A percentile compares a stretch with the other conserved stretches of the same genome.
Evolutionary conservation across 2,329 filamentous ascomycete genomes (phyloP).

Genomic region (Thelonectria blattea): DNA sequence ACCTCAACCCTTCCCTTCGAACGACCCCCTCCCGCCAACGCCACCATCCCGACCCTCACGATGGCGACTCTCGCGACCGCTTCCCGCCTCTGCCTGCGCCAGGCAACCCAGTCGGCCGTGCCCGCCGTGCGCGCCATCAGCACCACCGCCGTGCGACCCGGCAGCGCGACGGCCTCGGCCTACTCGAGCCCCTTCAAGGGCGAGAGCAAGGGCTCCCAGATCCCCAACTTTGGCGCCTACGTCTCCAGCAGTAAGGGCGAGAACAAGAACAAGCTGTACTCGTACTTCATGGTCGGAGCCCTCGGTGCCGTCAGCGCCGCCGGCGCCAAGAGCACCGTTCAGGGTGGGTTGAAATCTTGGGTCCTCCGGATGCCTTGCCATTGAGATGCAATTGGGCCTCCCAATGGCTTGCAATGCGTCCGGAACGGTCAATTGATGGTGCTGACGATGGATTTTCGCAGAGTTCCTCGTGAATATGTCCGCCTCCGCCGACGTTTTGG

Average conservation of each 20-base stretch:
- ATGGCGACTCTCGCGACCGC: conserved; percentile 75
- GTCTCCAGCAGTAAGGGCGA: conserved; percentile 67
- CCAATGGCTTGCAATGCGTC: conserved; percentile 13
- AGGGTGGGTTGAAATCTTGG: conserved; percentile 71
- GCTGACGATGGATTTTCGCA: conserved; percentile 51
- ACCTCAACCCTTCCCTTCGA: conserved; percentile 51
- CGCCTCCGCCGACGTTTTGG: conserved; percentile 95
- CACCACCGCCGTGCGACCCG: conserved; percentile 57
- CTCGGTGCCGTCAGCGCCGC: conserved; percentile 91
- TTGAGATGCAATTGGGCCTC: conserved; percentile 39
- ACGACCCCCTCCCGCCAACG: conserved; percentile 35
- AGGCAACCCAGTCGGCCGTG: conserved; percentile 50
- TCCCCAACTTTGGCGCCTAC: conserved; percentile 92
- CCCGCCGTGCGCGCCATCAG: conserved; percentile 60
- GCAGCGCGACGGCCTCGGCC: conserved; percentile 54
- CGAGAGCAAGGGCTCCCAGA: conserved; percentile 65
- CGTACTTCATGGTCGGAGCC: conserved; percentile 98
- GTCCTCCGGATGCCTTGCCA: conserved; percentile 31
- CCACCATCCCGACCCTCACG: conserved; percentile 40
- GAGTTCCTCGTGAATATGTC: conserved; percentile 99
- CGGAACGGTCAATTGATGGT: conserved; percentile 34
- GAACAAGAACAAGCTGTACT: conserved; percentile 83
- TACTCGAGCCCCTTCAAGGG: conserved; percentile 71
- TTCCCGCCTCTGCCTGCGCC: conserved; percentile 73
- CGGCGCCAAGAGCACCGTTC: conserved; percentile 96